Base-by-base conservation (phyloP, 306 rosid genomes). In the Vicia villosa region DNA sequence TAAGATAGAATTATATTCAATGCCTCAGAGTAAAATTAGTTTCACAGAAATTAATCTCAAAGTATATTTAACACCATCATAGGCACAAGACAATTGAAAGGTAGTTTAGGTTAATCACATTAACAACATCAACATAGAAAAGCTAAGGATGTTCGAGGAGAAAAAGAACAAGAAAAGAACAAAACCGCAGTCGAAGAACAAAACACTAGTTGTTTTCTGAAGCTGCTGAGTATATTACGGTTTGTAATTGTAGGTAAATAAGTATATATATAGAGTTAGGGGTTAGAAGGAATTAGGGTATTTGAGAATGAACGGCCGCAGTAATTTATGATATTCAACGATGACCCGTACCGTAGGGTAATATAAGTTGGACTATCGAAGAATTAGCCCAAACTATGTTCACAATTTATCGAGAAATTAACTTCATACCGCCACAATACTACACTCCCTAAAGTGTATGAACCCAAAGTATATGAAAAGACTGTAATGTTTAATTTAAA, bases 1-100 rank as follows among this genome's bases (percentile, higher is more conserved):
- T 2, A 14, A n/a, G 10, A 16, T 22, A n/a, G 1, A 2, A 22
- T 22, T 2, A 12, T 26, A 0, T 9, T 26, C 12, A 32, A 43
- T 80, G 91, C 96, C 96, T 90, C 96, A 90, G 91, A 68, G 16
- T 5, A 36, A 61, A 58, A 12, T 56, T 68, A 7, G 59, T 77
- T 32, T 90, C 92, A 86, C 32, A n/a, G 97, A 84, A 57, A 34
- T n/a, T 17, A 81, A 79, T 84, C 89, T 87, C 95, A 55, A 59
- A 86, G 94, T 87, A 87, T 78, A 90, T 86, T 88, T 84, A 90
- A 73, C 66, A 2, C 90, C 94, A 85, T 88, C 90, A 83, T 13
- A 37, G 90, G 90, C 86, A 77, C 76, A 68, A 0, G 8, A 65
- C 1, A 26, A 19, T 1, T 6, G 4, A 26, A 41, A 36, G 1